Base-by-base conservation (phyloP, 179 eudicot species). In the Amaranthus tricolor region DNA sequence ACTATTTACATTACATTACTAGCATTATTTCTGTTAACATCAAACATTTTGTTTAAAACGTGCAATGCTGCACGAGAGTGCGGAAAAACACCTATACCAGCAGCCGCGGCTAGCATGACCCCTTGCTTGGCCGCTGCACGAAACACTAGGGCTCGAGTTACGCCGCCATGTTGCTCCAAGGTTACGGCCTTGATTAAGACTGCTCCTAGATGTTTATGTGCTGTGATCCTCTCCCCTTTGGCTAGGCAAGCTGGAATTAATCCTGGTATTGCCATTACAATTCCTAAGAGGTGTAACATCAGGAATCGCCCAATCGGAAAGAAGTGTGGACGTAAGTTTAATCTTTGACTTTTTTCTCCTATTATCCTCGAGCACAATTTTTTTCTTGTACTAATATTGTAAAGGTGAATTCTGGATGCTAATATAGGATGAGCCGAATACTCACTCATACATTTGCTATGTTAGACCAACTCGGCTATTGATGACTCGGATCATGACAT, bases 251-350 rank as follows among this genome's bases (percentile, higher is more conserved):
- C 88, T 1, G 88, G 91, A 12, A 81, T 86, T 62, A 86, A 87
- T 21, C 89, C 93, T 13, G 89, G 82, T 4, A 74, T 83, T 50
- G 91, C 88, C 7, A 75, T 87, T 49, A 81, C 83, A 52, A 86
- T 89, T 61, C 88, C 93, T 7, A 89, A 87, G 70, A 71, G 93
- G 5, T 87, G 93, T 72, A 81, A 78, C 70, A 84, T 89, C 54
- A 76, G 66, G 43, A 89, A 87, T 77, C 79, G 93, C 0, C 89
- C 83, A 1, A 80, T 68, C 74, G 89, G 91, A 70, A 86, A 85
- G 75, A 88, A 84, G 76, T 86, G 91, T 71, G 89, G 89, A 71
- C 72, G 86, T 86, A 81, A 86, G 84, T 77, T n/a, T 16, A 56
- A 16, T 49, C 43, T 58, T 19, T 0, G 7, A 2, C 17, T 5